These are phyloP conservation scores for Trichocomaceae sp. DNA, from an alignment of 2,329 filamentous ascomycete genomes.

Conservation along the genomic window DNA sequence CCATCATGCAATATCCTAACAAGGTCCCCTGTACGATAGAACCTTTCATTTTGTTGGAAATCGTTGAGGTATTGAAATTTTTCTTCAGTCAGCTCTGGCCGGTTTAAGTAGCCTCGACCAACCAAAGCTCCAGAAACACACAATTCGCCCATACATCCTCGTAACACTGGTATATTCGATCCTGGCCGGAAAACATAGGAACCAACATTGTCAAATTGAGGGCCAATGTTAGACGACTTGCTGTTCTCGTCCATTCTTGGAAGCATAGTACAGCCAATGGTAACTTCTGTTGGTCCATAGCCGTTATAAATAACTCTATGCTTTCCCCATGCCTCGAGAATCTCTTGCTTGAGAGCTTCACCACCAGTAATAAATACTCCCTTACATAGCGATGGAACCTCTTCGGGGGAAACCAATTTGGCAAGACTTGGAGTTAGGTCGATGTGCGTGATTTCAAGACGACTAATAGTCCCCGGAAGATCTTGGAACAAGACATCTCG, in stretches of 20 bases:
- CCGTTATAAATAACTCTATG: conserved; percentile 82
- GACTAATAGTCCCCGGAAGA: conserved; percentile 63
- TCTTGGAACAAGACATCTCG: conserved; percentile 82
- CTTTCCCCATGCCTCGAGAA: conserved; percentile 77
- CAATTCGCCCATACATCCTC: conserved; percentile 76
- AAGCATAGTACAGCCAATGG: conserved; percentile 87
- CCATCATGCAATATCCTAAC: conserved; percentile 74
- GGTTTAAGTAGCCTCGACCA: conserved; percentile 80
- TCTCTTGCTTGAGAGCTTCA: conserved; percentile 81
- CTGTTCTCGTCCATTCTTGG: conserved; percentile 71
- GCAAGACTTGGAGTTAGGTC: conserved; percentile 87
- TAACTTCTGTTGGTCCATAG: conserved; percentile 86
- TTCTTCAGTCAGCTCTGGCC: conserved; percentile 67
- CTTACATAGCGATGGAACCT: conserved; percentile 69
- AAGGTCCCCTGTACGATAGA: conserved; percentile 86
- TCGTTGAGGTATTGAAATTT: conserved; percentile 61
- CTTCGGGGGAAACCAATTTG: conserved; percentile 66
- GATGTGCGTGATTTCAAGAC: conserved; percentile 75
- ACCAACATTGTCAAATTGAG: conserved; percentile 80
- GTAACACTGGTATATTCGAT: conserved; percentile 64
- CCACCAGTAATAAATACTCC: conserved; percentile 93
- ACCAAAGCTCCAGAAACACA: conserved; percentile 83
- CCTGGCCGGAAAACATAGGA: conserved; percentile 68
- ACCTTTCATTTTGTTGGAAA: conserved; percentile 46
- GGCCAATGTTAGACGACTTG: conserved; percentile 80